These are phyloP conservation scores for Elongisporangium anandrum DNA, from an alignment of 352 stramenopile species.

Conservation along the genomic window DNA sequence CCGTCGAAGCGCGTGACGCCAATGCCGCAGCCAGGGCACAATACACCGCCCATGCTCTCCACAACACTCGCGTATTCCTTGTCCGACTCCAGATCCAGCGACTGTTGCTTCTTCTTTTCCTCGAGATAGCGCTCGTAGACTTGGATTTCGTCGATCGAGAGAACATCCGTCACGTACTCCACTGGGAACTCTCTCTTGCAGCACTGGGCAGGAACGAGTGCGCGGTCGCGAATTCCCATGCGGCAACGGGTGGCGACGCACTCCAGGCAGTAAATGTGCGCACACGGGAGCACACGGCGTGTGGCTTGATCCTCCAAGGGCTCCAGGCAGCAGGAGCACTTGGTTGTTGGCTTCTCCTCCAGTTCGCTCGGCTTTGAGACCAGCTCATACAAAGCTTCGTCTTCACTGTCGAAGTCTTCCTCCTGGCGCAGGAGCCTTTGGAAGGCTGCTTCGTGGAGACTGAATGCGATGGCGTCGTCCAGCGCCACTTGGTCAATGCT, in stretches of 20 bases:
- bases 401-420: not conserved
- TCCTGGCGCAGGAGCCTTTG: conserved; percentile 16
- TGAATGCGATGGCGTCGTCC: conserved; percentile 40
- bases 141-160: conserved; percentile 19
- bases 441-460: conserved; percentile 38
- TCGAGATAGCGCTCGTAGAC: conserved; percentile 53
- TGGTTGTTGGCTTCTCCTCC: conserved; percentile 35
- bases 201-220: conserved; percentile 60
- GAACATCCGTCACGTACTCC: conserved; percentile 51
- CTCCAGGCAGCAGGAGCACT: conserved; percentile 31
- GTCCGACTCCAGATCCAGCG: conserved; percentile 46
- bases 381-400: conserved; percentile 7
- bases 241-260: conserved; percentile 50
- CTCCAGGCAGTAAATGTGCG: conserved; percentile 55
- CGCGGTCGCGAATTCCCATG: conserved; percentile 50
- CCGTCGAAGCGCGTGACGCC: conserved; percentile 44
- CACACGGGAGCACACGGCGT: conserved; percentile 37
- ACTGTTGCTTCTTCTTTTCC: conserved; percentile 47
- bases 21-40: conserved; percentile 67
- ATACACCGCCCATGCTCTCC: conserved; percentile 19
- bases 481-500: conserved; percentile 22
- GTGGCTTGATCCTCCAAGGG: conserved; percentile 8
- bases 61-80: conserved; percentile 50
- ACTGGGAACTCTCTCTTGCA: conserved; percentile 63
- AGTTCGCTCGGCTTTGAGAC: conserved; percentile 6